phyloP scores from a whole-genome alignment of 495 filamentous ascomycete genomes.

The Daldinia childiae region DNA sequence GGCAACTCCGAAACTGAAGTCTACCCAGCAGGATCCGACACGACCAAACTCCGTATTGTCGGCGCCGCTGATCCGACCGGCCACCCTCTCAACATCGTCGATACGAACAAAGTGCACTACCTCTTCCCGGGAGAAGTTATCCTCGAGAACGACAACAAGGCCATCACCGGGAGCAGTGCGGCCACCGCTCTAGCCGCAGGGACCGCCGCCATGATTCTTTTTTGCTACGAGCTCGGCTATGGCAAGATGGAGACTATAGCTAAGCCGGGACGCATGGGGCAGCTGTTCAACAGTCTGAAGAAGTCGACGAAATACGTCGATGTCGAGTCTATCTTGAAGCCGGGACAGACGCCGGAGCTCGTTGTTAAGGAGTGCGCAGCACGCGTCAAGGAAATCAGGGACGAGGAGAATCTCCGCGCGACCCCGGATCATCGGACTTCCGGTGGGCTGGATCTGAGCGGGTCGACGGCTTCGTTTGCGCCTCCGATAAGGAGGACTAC shows the following conservation, averaged over 20 bases:
- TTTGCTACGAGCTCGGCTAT: slow-evolving; percentile 38
- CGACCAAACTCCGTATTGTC: no score
- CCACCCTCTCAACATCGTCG: slow-evolving; percentile 25
- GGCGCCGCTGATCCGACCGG: no score
- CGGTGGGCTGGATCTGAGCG: no score
- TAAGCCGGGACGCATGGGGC: slow-evolving; percentile 24
- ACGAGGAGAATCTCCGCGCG: slow-evolving; percentile 25
- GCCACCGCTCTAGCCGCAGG: slow-evolving; percentile 46
- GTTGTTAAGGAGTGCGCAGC: slow-evolving; percentile 28
- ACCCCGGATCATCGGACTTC: slow-evolving; percentile 1
- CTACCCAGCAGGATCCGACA: no score
- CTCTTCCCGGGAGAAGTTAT: slow-evolving; percentile 40
- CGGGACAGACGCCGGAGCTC: slow-evolving; percentile 20
- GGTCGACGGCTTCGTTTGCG: no score
- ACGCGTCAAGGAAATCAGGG: slow-evolving; percentile 26
- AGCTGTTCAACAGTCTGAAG: slow-evolving; percentile 25
- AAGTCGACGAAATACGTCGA: slow-evolving; percentile 23
- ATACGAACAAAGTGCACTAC: slow-evolving; percentile 34
- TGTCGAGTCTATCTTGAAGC: slow-evolving; percentile 24
- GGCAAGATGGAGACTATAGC: slow-evolving; percentile 28
- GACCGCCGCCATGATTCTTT: slow-evolving; percentile 43
- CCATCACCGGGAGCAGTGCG: slow-evolving; percentile 34
- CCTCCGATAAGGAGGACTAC: no score
- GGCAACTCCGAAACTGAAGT: no score
- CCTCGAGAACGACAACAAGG: slow-evolving; percentile 22